These are phyloP conservation scores for Tricholoma terreum DNA, from an alignment of 768 basidiomycete species.

Conservation along the genomic window DNA sequence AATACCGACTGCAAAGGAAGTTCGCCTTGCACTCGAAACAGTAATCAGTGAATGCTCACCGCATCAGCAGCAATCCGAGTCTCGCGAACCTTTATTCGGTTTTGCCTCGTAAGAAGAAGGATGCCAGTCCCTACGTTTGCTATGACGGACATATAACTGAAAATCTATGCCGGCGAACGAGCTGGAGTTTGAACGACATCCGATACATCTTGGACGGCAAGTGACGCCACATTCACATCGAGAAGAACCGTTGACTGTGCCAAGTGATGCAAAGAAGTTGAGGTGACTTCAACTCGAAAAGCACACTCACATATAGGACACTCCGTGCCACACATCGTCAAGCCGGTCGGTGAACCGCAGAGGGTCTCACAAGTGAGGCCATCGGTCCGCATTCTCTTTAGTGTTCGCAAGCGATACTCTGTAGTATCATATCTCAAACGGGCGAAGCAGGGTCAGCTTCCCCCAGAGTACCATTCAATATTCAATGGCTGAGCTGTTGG, in stretches of 20 bases:
- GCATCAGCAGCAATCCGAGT: slow-evolving; percentile 36
- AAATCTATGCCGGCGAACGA: slow-evolving; percentile 44
- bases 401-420: slow-evolving; percentile 37
- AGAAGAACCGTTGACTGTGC: slow-evolving; percentile 57
- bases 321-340: too few species aligned
- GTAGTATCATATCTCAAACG: slow-evolving; percentile 29
- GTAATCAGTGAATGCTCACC: slow-evolving; percentile 22
- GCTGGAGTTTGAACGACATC: slow-evolving; percentile 21
- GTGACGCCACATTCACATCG: slow-evolving; percentile 56
- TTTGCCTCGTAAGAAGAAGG: slow-evolving; percentile 44
- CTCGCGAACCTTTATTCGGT: slow-evolving; percentile 34
- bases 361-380: too few species aligned
- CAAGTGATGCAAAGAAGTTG: too few species aligned
- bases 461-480: too few species aligned
- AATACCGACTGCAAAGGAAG: slow-evolving; percentile 3
- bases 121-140: slow-evolving; percentile 48
- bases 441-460: slow-evolving; percentile 2
- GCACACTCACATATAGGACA: too few species aligned
- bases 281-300: too few species aligned
- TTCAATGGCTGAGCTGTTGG: too few species aligned
- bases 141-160: slow-evolving; percentile 48
- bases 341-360: too few species aligned
- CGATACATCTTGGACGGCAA: slow-evolving; percentile 51
- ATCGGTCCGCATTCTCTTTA: too few species aligned
- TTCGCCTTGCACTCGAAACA: too few species aligned